A percentile compares a stretch with the other conserved stretches of the same genome.
Conservation (phyloP, 257 asterid genomes). For the Capsicum baccatum region DNA sequence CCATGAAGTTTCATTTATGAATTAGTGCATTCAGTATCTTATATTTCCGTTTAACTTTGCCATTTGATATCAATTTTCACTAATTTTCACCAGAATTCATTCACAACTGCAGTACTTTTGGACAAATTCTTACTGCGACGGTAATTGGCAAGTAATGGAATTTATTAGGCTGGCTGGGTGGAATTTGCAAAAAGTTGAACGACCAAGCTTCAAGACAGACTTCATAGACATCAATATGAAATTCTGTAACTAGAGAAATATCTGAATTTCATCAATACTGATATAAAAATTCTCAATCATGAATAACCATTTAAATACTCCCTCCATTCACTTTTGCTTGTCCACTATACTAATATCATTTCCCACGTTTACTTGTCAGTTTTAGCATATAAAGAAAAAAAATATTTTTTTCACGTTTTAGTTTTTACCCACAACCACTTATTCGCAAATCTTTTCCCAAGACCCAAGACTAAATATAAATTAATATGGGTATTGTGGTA, state of each 20-base stretch:
- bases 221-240: background rate
- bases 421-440: too few relatives aligned
- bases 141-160: background rate
- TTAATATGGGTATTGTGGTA: too few relatives aligned
- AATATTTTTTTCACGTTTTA: too few relatives aligned
- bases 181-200: background rate
- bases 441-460: too few relatives aligned
- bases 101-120: background rate
- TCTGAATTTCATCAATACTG: constrained; percentile 10
- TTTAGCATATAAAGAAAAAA: too few relatives aligned
- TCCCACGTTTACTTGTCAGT: too few relatives aligned
- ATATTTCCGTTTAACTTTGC: background rate
- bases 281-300: background rate
- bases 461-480: too few relatives aligned
- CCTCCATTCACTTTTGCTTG: too few relatives aligned
- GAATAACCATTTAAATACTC: background rate
- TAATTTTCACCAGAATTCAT: constrained; percentile 21
- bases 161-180: background rate
- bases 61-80: constrained; percentile 17
- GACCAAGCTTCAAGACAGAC: constrained; percentile 21
- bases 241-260: background rate
- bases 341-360: too few relatives aligned
- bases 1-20: background rate
- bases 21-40: background rate
- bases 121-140: background rate